Evolutionary conservation across 1,284 basidiomycete species (phyloP).

Genomic region (Laetiporus sulphureus): DNA sequence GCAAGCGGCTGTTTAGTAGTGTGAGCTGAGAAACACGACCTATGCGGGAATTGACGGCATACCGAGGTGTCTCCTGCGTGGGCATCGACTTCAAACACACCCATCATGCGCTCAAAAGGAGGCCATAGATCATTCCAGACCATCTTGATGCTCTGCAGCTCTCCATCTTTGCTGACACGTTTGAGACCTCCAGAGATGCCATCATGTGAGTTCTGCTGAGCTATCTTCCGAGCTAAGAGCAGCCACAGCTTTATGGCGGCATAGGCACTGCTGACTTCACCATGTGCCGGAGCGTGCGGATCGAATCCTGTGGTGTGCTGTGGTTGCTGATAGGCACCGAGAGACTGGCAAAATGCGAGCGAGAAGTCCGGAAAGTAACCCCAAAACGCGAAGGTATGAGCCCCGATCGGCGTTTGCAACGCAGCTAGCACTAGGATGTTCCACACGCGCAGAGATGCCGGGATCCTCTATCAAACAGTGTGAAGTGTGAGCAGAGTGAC

Average conservation of each 20-base stretch:
- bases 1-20: slow-evolving; percentile 41
- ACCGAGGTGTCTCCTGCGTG: slow-evolving; percentile 42
- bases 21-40: background rate
- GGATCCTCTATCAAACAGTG: slow-evolving; percentile 33
- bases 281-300: slow-evolving; percentile 34
- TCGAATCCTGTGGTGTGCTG: slow-evolving; percentile 20
- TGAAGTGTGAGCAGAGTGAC: too few relatives aligned
- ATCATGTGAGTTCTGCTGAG: background rate
- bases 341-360: slow-evolving; percentile 35
- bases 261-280: slow-evolving; percentile 61
- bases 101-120: slow-evolving; percentile 50
- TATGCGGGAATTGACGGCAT: slow-evolving; percentile 14
- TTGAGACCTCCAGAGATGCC: too few relatives aligned
- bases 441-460: slow-evolving; percentile 50
- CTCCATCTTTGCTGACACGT: slow-evolving; percentile 18
- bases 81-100: slow-evolving; percentile 40
- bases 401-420: slow-evolving; percentile 34
- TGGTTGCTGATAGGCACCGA: slow-evolving; percentile 22
- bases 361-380: slow-evolving; percentile 44
- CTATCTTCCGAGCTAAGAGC: slow-evolving; percentile 35
- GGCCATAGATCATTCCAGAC: slow-evolving; percentile 75
- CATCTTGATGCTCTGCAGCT: slow-evolving; percentile 31
- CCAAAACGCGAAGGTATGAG: slow-evolving; percentile 38
- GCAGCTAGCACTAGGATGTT: slow-evolving; percentile 52
- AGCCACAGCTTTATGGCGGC: slow-evolving; percentile 66